Evolutionary conservation across 179 eudicot species (phyloP), one percentile per base, ranked within the genome.

Genomic region (Patellifolia procumbens): DNA sequence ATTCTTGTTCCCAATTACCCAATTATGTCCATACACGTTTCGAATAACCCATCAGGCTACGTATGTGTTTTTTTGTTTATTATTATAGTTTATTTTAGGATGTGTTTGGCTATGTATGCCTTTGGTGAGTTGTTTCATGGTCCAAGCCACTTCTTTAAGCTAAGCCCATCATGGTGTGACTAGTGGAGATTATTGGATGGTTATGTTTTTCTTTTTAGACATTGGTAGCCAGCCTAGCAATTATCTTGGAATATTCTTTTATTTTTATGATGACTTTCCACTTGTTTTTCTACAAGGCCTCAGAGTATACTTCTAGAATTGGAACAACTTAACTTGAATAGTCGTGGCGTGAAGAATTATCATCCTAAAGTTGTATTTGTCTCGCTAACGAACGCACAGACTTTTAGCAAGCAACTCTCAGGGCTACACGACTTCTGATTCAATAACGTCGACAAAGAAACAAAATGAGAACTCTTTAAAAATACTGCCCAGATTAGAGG

Each of bases 61-160:
- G 83, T 63, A 39, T 22, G 43, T 15, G 0, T 15, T 19, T 63
- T 63, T 7, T 34, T 32, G 2, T 42, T 2, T 16, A 16, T 8
- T 68, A 12, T 43, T 67, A 12, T 22, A 39, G 13, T 28, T 43
- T 26, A 43, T 37, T 35, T 12, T 2, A 15, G 37, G 1, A 32
- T 26, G 1, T 26, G 29, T 26, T 69, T 29, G 37, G 79, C 15
- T 39, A 19, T 5, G 43, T 1, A 35, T 1, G 0, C 11, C 16
- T 28, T 28, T 59, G 64, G 15, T 28, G 11, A 16, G 1, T 65
- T 65, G 79, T 71, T 68, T 68, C 58, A 76, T 61, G 68, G 59
- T 66, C 70, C 68, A 74, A 76, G 79, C 74, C 74, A 68, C 46
- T 68, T 76, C 67, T 76, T 76, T 76, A 68, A 58, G 74, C 79